phyloP scores from a whole-genome alignment of 2,329 filamentous ascomycete species.

The Penicillium sp. region DNA sequence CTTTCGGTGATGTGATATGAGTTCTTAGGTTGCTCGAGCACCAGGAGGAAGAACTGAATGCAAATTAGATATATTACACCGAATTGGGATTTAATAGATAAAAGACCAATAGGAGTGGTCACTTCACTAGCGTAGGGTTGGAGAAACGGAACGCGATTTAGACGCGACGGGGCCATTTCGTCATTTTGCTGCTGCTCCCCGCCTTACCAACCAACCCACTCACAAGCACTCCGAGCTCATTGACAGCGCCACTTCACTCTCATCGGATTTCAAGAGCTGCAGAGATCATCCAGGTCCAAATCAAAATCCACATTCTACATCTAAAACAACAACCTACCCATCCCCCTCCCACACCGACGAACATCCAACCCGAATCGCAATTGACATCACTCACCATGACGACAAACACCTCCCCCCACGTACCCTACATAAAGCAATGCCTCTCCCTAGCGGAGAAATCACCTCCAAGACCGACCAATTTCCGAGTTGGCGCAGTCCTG shows the following conservation, averaged over 20 bases:
- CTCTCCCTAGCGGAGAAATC: slow-evolving; percentile 74
- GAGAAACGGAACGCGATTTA: slow-evolving; percentile 19
- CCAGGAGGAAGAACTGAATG: not conserved
- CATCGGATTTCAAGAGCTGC: not conserved
- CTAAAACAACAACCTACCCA: not conserved
- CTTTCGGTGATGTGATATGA: not conserved
- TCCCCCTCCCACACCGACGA: not conserved
- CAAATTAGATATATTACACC: not conserved
- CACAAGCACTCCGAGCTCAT: slow-evolving; percentile 3
- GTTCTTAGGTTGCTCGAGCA: too few relatives aligned
- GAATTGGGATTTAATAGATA: not conserved
- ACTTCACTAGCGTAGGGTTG: not conserved
- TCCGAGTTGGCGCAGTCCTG: slow-evolving; percentile 89
- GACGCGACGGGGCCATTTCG: slow-evolving; percentile 27
- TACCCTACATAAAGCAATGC: slow-evolving; percentile 64
- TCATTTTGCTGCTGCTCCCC: slow-evolving; percentile 27
- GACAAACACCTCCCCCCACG: slow-evolving; percentile 30
- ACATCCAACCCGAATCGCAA: not conserved
- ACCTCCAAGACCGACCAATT: slow-evolving; percentile 85
- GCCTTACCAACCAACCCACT: slow-evolving; percentile 8
- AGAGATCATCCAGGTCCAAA: not conserved
- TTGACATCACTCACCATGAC: slow-evolving; percentile 17
- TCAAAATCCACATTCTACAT: not conserved
- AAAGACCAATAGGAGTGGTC: not conserved
- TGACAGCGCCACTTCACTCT: not conserved